Percentiles rank a stretch among this genome's conserved stretches.
Conservation (phyloP, 2,329 filamentous ascomycete species). For the Capronia americana region DNA sequence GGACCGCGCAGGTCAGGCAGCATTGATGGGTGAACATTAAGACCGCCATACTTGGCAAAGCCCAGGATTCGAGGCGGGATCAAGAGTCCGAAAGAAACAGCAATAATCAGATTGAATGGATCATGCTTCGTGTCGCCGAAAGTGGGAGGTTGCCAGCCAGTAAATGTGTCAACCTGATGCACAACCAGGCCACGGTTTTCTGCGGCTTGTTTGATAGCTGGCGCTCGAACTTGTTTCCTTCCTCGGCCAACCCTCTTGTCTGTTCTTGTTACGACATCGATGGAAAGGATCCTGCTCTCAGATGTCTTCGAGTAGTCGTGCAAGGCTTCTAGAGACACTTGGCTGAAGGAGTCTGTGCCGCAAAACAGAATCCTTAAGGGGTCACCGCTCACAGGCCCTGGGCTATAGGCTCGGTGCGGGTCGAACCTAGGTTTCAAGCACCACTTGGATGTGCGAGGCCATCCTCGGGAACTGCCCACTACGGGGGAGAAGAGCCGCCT, state of each 20-base stretch:
- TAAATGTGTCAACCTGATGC: conserved; percentile 82
- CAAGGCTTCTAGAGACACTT: conserved; percentile 74
- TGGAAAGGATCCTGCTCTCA: conserved; percentile 68
- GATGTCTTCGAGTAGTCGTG: conserved; percentile 63
- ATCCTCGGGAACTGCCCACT: not conserved
- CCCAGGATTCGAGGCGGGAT: conserved; percentile 78
- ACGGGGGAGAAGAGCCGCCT: not conserved
- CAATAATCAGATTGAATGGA: conserved; percentile 77
- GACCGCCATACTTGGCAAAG: conserved; percentile 76
- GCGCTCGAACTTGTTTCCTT: conserved; percentile 69
- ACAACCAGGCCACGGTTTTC: conserved; percentile 68
- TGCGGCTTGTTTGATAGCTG: conserved; percentile 74
- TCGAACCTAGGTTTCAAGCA: not conserved
- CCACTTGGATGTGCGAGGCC: not conserved
- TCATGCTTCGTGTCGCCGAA: conserved; percentile 45
- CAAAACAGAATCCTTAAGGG: conserved; percentile 89
- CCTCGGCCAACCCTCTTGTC: conserved; percentile 80
- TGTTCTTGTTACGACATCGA: conserved; percentile 85
- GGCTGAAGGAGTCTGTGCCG: conserved; percentile 91
- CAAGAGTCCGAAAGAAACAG: conserved; percentile 92
- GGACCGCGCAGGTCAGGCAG: conserved; percentile 78
- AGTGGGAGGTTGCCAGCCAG: conserved; percentile 72
- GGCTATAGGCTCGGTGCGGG: conserved; percentile 8
- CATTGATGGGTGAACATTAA: conserved; percentile 93
- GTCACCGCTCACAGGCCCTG: conserved; percentile 39